phyloP scores from a whole-genome alignment of 441 rosid genomes.

The Mallotus japonicus region DNA sequence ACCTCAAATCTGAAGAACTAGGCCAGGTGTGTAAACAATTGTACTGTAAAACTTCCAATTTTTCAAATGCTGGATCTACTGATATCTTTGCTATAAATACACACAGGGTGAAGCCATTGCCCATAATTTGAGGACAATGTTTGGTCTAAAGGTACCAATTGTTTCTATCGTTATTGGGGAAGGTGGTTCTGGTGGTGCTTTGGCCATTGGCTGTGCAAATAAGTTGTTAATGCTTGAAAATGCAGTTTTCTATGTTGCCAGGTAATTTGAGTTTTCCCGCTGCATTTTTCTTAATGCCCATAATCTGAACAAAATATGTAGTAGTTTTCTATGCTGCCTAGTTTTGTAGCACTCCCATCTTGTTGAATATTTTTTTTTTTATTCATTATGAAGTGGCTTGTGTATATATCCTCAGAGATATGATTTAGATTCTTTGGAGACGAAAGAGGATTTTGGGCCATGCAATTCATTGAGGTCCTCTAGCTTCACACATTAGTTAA shows the following conservation, averaged over 20 bases:
- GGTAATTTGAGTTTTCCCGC: conserved; percentile 45
- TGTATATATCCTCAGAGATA: neutral
- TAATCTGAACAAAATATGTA: neutral
- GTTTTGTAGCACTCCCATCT: neutral
- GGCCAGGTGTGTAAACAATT: conserved; percentile 57
- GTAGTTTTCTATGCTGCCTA: too few species aligned
- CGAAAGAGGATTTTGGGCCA: neutral
- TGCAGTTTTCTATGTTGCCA: conserved; percentile 89
- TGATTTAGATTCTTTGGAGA: neutral
- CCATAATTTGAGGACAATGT: conserved; percentile 82
- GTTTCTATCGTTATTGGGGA: conserved; percentile 90
- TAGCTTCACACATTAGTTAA: conserved; percentile 1
- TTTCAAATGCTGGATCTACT: conserved; percentile 18
- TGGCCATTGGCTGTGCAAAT: conserved; percentile 91
- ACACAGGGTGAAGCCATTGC: conserved; percentile 97
- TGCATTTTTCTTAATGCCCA: neutral
- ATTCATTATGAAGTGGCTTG: neutral
- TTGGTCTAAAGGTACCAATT: conserved; percentile 87
- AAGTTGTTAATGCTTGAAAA: conserved; percentile 89
- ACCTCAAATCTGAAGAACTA: conserved; percentile 81
- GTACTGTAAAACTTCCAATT: conserved; percentile 10
- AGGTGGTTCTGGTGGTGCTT: conserved; percentile 99
- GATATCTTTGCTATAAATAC: conserved; percentile 21
- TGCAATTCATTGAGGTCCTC: neutral
- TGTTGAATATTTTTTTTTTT: conserved; percentile 3